Evolutionary conservation across 2,329 filamentous ascomycete genomes (phyloP), one percentile per base, ranked within the genome.

Genomic region (Drechslerella dactyloides): DNA sequence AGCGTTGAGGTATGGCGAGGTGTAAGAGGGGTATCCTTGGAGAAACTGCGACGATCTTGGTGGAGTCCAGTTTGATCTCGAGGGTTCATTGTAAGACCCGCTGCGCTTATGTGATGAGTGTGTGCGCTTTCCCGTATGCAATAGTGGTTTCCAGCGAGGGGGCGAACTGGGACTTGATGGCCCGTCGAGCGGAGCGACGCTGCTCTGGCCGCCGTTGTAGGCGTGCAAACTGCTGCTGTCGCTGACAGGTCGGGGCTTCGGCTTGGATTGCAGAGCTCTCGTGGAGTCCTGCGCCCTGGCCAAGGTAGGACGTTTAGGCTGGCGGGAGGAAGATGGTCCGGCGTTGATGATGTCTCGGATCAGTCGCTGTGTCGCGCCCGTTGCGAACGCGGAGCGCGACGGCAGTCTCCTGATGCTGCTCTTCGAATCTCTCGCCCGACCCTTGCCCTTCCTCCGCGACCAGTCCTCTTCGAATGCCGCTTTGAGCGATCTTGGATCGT

Each of bases 31-130:
- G 78, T 44, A 24, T 23, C 46, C 52, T 23, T 73, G 69, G 19
- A 61, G 44, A 27, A 68, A 68, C n/a, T 61, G 60, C 74, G 56
- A 79, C 78, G 33, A 83, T 79, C 40, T 79, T 7, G 85, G 76
- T 1, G 84, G 84, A 10, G 83, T 80, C 60, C 85, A 80, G 81
- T 88, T 79, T 77, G 94, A 90, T 75, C 91, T 84, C 57, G 93
- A 79, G 0, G 93, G 93, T 80, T 97, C 91, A 0, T 90, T 90
- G 76, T 94, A 89, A 78, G 93, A 97, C 55, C 89, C 91, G 77
- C 90, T 96, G 21, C 92, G 87, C 79, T 91, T 93, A 80, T 96
- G 92, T 1, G 82, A 60, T 24, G 75, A 70, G 7, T 56, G 54
- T 21, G 82, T 78, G 42, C 68, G 55, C 21, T 65, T 19, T 21